A percentile compares a stretch with the other conserved stretches of the same genome.
These are phyloP conservation scores for Geotrichum cucujoidarum DNA, from an alignment of 1,139 yeast species.

Conservation along the genomic window DNA sequence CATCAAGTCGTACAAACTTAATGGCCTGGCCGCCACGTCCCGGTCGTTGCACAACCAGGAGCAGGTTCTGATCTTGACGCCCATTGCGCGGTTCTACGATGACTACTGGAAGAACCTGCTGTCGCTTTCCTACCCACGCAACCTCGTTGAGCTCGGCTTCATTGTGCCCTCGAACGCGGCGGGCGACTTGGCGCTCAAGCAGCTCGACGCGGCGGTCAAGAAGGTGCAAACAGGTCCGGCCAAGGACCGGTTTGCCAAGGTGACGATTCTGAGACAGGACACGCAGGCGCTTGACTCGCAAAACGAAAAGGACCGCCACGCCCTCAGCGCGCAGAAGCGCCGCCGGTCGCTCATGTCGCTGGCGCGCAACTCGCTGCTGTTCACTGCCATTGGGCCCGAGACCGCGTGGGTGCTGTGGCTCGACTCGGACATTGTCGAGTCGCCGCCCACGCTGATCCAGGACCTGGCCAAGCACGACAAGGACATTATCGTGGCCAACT, in stretches of 20 bases:
- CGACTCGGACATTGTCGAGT: conserved; percentile 88
- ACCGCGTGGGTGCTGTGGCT: conserved; percentile 96
- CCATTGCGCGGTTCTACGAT: conserved; percentile 79
- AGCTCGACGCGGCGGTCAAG: conserved; percentile 70
- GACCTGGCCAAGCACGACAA: conserved; percentile 81
- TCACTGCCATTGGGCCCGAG: conserved; percentile 80
- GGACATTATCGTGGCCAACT: conserved; percentile 86
- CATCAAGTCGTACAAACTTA: conserved; percentile 78
- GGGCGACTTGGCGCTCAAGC: conserved; percentile 72
- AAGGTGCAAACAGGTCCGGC: conserved; percentile 56
- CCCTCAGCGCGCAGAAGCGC: conserved; percentile 66
- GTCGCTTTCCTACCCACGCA: conserved; percentile 74
- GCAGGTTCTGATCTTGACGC: conserved; percentile 77
- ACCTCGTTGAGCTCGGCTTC: conserved; percentile 80
- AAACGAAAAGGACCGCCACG: conserved; percentile 61
- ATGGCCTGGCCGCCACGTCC: conserved; percentile 63
- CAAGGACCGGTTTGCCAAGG: conserved; percentile 61
- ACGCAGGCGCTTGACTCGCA: conserved; percentile 78
- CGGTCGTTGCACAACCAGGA: conserved; percentile 71
- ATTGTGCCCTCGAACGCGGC: conserved; percentile 76
- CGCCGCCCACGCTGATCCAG: conserved; percentile 76
- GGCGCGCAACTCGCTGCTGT: conserved; percentile 85
- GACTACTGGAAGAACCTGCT: conserved; percentile 84
- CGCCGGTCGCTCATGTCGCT: conserved; percentile 88
- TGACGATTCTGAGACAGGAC: conserved; percentile 88